phyloP scores from a whole-genome alignment of 75 land plant species.

The Selaginella moellendorffii region DNA sequence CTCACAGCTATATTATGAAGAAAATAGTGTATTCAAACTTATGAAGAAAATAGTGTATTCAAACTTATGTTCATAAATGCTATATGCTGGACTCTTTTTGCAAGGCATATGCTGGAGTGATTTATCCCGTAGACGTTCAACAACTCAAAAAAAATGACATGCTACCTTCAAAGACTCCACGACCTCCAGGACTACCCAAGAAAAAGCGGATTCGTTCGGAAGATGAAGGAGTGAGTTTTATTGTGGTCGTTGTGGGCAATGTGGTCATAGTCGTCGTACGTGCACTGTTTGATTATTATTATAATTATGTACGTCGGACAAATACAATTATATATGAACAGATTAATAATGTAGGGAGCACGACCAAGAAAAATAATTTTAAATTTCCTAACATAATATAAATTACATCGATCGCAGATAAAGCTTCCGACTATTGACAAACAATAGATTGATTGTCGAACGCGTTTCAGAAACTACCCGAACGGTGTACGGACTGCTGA shows the following conservation, averaged over 20 bases:
- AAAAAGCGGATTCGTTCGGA: background rate
- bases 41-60: background rate
- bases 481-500: too few relatives aligned
- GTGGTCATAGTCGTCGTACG: background rate
- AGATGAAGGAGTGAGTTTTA: background rate
- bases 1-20: background rate
- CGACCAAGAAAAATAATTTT: too few relatives aligned
- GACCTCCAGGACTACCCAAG: background rate
- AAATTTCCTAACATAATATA: too few relatives aligned
- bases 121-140: background rate
- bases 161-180: background rate
- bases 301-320: too few relatives aligned
- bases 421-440: too few relatives aligned
- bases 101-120: constrained; percentile 1
- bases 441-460: too few relatives aligned
- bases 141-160: background rate
- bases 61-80: background rate
- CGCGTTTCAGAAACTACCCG: too few relatives aligned
- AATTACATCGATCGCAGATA: too few relatives aligned
- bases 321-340: too few relatives aligned
- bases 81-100: background rate
- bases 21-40: background rate
- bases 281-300: too few relatives aligned
- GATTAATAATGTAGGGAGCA: too few relatives aligned
- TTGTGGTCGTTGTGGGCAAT: background rate